phyloP scores from a whole-genome alignment of 176 grass and related monocot genomes.

The Hordeum vulgare region MorexV3_pseudomolecules_assembly NC_058518.1:473570217-473570716 shows the following conservation, averaged over 20 bases:
- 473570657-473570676: constrained; percentile 94
- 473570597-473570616: constrained; percentile 92
- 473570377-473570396: background rate
- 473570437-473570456: too few species aligned
- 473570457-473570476: too few species aligned
- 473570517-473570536: background rate
- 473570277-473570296: constrained; percentile 85
- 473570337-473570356: background rate
- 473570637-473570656: constrained; percentile 97
- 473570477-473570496: too few species aligned
- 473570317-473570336: constrained; percentile 49
- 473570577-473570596: constrained; percentile 97
- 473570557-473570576: constrained; percentile 86
- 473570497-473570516: constrained; percentile 17
- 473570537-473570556: constrained; percentile 43
- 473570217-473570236: constrained; percentile 75
- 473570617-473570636: constrained; percentile 85
- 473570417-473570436: too few species aligned
- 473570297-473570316: constrained; percentile 84
- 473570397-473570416: too few species aligned
- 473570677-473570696: constrained; percentile 90
- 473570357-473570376: background rate
- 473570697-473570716: constrained; percentile 17
- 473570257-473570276: constrained; percentile 65
- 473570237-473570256: constrained; percentile 66